These are phyloP conservation scores for Collybia nuda DNA, from an alignment of 768 basidiomycete genomes.

Conservation along the genomic window DNA sequence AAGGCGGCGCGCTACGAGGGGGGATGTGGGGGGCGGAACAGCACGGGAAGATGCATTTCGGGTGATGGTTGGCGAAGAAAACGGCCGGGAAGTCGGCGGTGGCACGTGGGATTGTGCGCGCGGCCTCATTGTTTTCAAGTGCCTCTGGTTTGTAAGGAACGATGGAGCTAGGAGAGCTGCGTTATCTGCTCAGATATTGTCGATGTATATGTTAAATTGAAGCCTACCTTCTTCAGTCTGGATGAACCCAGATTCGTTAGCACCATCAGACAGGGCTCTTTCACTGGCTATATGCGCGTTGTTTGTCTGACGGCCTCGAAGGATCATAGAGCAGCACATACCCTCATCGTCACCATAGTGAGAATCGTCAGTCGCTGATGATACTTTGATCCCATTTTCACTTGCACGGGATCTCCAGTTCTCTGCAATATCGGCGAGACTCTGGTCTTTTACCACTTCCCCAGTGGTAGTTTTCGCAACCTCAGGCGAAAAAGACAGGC, in stretches of 20 bases:
- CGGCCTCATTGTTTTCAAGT: conserved; percentile 39
- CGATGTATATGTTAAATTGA: not conserved
- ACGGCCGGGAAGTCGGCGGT: conserved; percentile 26
- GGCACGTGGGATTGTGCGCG: conserved; percentile 59
- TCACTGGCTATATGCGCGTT: conserved; percentile 54
- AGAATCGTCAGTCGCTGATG: conserved; percentile 49
- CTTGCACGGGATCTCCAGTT: conserved; percentile 74
- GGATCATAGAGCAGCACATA: conserved; percentile 24
- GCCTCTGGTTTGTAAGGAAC: conserved; percentile 46
- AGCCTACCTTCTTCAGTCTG: conserved; percentile 49
- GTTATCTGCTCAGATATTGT: conserved; percentile 13
- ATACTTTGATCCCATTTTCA: conserved; percentile 71
- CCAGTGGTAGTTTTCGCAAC: conserved; percentile 22
- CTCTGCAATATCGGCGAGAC: conserved; percentile 58
- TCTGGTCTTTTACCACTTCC: conserved; percentile 35
- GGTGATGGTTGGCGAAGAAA: conserved; percentile 36
- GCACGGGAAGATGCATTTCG: conserved; percentile 18
- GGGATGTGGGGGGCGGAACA: conserved; percentile 28
- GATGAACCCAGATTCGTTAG: conserved; percentile 45
- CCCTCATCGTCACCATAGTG: conserved; percentile 45
- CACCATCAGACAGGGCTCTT: conserved; percentile 44
- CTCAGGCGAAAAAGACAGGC: conserved; percentile 47
- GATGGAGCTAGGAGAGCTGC: conserved; percentile 59
- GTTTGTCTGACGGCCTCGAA: conserved; percentile 19
- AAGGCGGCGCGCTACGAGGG: conserved; percentile 31